Conservation (phyloP, 768 basidiomycete genomes). For the Lepiota venenata region DNA sequence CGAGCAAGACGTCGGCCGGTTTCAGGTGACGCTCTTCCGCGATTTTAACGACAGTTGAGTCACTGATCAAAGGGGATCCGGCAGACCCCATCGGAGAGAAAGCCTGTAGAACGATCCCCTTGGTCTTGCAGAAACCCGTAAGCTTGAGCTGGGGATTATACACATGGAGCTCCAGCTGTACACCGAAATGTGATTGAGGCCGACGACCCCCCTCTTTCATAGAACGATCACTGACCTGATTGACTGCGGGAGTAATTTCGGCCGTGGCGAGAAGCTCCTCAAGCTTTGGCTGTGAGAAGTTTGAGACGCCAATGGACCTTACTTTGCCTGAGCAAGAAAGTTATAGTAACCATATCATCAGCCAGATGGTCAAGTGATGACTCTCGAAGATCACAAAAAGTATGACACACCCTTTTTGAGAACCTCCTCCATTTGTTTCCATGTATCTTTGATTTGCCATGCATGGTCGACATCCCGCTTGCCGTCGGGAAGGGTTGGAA, state of each 20-base stretch:
- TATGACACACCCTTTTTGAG: constrained; percentile 50
- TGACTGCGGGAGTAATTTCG: constrained; percentile 64
- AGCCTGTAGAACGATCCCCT: constrained; percentile 70
- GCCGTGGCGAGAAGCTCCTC: constrained; percentile 68
- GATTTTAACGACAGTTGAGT: constrained; percentile 57
- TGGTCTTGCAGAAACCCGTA: constrained; percentile 54
- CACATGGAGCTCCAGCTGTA: constrained; percentile 69
- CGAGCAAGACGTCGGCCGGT: constrained; percentile 56
- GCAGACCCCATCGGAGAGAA: constrained; percentile 80
- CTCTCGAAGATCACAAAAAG: neutral
- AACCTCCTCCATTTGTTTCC: constrained; percentile 81
- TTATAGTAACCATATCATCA: no score
- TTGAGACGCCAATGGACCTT: constrained; percentile 69
- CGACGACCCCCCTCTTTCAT: constrained; percentile 1
- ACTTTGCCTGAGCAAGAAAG: constrained; percentile 49
- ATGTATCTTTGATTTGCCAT: constrained; percentile 71
- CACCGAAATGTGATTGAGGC: constrained; percentile 5
- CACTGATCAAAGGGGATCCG: constrained; percentile 59
- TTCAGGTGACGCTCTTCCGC: constrained; percentile 54
- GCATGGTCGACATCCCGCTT: constrained; percentile 63
- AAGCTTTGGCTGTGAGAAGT: constrained; percentile 66
- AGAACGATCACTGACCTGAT: constrained; percentile 51
- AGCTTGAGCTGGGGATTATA: constrained; percentile 76
- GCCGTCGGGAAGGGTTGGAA: constrained; percentile 61
- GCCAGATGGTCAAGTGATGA: no score